phyloP scores from a whole-genome alignment of 2,329 filamentous ascomycete genomes.

The Microcyclosporella mali region DNA sequence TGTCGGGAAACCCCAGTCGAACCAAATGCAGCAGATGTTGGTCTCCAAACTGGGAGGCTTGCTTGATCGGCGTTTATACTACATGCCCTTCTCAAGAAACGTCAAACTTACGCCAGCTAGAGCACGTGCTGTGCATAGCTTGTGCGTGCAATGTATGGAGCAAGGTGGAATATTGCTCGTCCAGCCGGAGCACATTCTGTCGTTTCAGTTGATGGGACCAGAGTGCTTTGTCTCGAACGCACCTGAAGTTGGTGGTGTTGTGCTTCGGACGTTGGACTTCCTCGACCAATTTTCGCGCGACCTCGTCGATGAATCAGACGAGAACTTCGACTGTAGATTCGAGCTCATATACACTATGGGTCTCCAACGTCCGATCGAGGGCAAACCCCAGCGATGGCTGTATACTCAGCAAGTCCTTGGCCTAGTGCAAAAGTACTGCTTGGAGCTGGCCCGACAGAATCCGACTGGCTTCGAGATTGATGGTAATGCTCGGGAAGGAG shows the following conservation, averaged over 20 bases:
- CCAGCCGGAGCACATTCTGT: constrained; percentile 59
- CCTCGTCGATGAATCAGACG: constrained; percentile 56
- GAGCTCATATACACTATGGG: constrained; percentile 43
- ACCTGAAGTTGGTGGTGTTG: constrained; percentile 37
- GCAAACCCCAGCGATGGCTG: constrained; percentile 36
- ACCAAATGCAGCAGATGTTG: constrained; percentile 53
- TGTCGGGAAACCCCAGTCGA: constrained; percentile 51
- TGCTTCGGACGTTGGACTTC: constrained; percentile 50
- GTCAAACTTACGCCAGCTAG: constrained; percentile 33
- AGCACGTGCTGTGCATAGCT: constrained; percentile 30
- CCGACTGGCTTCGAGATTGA: constrained; percentile 10
- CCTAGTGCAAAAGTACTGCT: constrained; percentile 19
- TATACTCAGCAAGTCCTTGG: constrained; percentile 32
- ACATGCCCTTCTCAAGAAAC: constrained; percentile 54
- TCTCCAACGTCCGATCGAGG: constrained; percentile 35
- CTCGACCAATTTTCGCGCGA: constrained; percentile 50
- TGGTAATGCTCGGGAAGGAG: constrained; percentile 7
- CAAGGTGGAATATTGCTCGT: constrained; percentile 51
- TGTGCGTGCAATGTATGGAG: constrained; percentile 40
- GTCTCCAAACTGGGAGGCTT: constrained; percentile 51
- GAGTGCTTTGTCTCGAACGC: constrained; percentile 50
- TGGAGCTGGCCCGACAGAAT: background rate
- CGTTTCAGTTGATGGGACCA: constrained; percentile 57
- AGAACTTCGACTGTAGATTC: constrained; percentile 36
- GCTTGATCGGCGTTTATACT: constrained; percentile 48